Evolutionary conservation across 495 filamentous ascomycete species (phyloP).

Genomic region (Penicillium desertorum): DNA sequence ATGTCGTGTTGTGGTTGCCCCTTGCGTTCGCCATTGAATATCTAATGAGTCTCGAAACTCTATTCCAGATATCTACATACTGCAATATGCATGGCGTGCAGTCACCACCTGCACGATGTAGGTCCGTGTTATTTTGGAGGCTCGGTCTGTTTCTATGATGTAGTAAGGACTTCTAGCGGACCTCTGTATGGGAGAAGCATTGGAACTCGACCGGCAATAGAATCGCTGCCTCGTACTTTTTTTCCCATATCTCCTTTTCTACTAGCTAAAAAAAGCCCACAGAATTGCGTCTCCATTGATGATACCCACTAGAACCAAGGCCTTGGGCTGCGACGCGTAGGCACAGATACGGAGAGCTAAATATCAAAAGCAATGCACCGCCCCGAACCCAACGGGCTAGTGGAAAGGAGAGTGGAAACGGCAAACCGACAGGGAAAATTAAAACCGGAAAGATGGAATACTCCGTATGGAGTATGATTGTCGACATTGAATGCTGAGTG

Average conservation of each 20-base stretch:
- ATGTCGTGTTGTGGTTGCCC: slow-evolving; percentile 7
- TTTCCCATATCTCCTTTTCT: not conserved
- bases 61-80: slow-evolving; percentile 14
- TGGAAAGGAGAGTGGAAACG: slow-evolving; percentile 15
- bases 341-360: slow-evolving; percentile 1
- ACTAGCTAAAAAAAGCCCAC: not conserved
- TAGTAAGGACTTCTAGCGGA: not conserved
- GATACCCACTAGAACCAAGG: not conserved
- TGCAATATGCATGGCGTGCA: slow-evolving; percentile 22
- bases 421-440: slow-evolving; percentile 5
- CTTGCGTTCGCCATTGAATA: slow-evolving; percentile 16
- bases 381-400: slow-evolving; percentile 18
- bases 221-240: not conserved
- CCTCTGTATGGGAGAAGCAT: not conserved
- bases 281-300: not conserved
- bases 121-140: not conserved
- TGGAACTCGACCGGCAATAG: not conserved
- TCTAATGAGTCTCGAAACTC: slow-evolving; percentile 9
- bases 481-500: slow-evolving; percentile 1
- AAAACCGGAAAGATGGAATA: not conserved
- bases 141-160: not conserved
- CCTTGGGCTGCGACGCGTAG: slow-evolving; percentile 5
- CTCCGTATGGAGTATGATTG: not conserved
- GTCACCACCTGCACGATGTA: not conserved
- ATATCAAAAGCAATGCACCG: slow-evolving; percentile 18